These are phyloP conservation scores for Emergomyces pasteurianus DNA, from an alignment of 2,329 filamentous ascomycete species.

Conservation along the genomic window DNA sequence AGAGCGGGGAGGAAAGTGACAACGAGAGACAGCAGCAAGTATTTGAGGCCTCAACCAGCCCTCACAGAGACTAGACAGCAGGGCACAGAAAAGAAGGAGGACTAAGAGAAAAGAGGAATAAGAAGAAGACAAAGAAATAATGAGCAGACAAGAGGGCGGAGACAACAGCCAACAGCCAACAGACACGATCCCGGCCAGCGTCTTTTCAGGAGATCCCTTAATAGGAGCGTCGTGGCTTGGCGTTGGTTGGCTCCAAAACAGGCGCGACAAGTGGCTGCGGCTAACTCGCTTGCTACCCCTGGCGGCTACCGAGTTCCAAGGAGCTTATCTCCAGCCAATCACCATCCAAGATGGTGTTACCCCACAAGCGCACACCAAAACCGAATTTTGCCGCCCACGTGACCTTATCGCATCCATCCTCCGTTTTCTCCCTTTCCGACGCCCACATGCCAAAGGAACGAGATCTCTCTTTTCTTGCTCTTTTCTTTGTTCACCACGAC, in stretches of 20 bases:
- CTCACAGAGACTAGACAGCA: not conserved
- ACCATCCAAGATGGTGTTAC: too few relatives aligned
- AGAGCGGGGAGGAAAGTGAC: slow-evolving; percentile 8
- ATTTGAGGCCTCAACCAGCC: slow-evolving; percentile 7
- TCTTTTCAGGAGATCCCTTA: slow-evolving; percentile 1
- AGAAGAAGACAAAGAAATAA: not conserved
- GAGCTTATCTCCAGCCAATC: not conserved
- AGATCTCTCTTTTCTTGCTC: not conserved
- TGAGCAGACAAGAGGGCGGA: not conserved
- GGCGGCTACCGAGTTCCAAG: not conserved
- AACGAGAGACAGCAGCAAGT: slow-evolving; percentile 11
- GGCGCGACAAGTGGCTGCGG: not conserved
- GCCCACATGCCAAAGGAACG: not conserved
- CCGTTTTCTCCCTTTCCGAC: not conserved
- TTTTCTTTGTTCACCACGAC: not conserved
- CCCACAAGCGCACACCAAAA: not conserved
- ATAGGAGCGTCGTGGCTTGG: not conserved
- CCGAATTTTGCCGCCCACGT: not conserved
- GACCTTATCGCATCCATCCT: not conserved
- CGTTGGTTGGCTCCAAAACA: not conserved
- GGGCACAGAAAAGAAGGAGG: not conserved
- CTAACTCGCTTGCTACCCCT: not conserved
- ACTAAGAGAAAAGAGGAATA: not conserved
- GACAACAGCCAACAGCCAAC: not conserved
- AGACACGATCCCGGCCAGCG: not conserved